These are phyloP conservation scores for Xylaria scruposa DNA, from an alignment of 495 filamentous ascomycete genomes.

Conservation along the genomic window DNA sequence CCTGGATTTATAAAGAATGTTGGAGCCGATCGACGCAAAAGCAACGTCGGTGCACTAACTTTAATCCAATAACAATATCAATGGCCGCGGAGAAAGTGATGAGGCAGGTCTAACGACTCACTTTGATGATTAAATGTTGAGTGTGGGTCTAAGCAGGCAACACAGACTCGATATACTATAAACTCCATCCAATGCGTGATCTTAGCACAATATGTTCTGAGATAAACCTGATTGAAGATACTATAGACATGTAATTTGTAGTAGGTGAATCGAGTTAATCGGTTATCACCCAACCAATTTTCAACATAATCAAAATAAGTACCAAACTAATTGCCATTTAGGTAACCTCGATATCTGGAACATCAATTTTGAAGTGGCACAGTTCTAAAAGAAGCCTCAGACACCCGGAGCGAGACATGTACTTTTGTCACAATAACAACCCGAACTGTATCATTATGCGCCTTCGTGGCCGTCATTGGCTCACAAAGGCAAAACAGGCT, in stretches of 20 bases:
- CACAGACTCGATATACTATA: too few relatives aligned
- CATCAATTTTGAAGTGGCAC: not conserved
- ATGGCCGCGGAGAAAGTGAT: not conserved
- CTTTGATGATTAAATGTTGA: not conserved
- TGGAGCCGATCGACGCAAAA: not conserved
- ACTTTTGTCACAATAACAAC: conserved; percentile 11
- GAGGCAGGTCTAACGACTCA: not conserved
- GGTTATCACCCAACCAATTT: not conserved
- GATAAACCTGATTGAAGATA: not conserved
- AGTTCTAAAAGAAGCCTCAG: too few relatives aligned
- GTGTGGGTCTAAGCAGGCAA: not conserved
- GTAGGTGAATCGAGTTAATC: not conserved
- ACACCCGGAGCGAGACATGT: not conserved
- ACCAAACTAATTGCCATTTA: not conserved
- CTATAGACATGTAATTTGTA: not conserved
- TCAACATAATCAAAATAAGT: not conserved
- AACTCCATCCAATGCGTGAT: too few relatives aligned
- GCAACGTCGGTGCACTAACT: not conserved
- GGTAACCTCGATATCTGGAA: not conserved
- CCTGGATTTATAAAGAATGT: not conserved
- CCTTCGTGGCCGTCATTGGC: conserved; percentile 23
- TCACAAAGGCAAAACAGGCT: conserved; percentile 26
- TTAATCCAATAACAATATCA: not conserved
- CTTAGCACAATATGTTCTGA: too few relatives aligned
- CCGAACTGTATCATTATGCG: conserved; percentile 10